A percentile compares a stretch with the other conserved stretches of the same genome.
Evolutionary conservation across 768 basidiomycete species (phyloP).

Genomic region (Mycena alexandri): DNA sequence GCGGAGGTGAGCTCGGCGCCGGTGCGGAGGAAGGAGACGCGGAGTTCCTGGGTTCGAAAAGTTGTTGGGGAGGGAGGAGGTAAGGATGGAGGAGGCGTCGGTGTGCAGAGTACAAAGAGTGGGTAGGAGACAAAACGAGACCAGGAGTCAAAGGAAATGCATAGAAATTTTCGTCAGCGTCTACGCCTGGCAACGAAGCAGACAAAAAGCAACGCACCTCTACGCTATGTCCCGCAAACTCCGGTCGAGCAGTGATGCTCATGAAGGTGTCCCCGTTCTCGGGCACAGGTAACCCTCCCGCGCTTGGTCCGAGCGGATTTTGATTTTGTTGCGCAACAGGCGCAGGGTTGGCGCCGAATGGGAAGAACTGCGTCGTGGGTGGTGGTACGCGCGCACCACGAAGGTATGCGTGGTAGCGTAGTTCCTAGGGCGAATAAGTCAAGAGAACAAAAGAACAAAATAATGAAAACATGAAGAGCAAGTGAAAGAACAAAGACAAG

Average conservation of each 20-base stretch:
- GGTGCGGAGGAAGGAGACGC: slow-evolving; percentile 51
- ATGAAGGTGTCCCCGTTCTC: slow-evolving; percentile 43
- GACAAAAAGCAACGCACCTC: slow-evolving; percentile 46
- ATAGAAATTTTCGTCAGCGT: neutral
- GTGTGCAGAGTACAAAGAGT: neutral
- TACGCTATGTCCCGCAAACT: slow-evolving; percentile 55
- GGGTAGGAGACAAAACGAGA: neutral
- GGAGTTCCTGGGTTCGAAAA: slow-evolving; percentile 52
- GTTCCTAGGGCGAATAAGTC: slow-evolving; percentile 43
- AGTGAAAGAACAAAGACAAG: neutral
- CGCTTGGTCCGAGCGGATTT: neutral
- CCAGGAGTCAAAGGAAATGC: too few relatives aligned
- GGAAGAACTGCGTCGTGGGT: slow-evolving; percentile 22
- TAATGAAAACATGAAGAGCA: neutral
- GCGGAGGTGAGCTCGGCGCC: slow-evolving; percentile 41
- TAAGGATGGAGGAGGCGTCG: neutral
- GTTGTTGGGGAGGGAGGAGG: neutral
- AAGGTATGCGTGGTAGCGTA: slow-evolving; percentile 48
- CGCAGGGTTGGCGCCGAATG: neutral
- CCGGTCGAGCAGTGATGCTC: slow-evolving; percentile 47
- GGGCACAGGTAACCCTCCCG: slow-evolving; percentile 25
- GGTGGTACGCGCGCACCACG: slow-evolving; percentile 43
- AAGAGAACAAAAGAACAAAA: neutral
- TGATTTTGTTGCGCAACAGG: neutral
- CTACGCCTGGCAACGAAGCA: neutral